Conservation (phyloP, 1,139 yeast genomes). For the Scheffersomyces insectosa region DNA sequence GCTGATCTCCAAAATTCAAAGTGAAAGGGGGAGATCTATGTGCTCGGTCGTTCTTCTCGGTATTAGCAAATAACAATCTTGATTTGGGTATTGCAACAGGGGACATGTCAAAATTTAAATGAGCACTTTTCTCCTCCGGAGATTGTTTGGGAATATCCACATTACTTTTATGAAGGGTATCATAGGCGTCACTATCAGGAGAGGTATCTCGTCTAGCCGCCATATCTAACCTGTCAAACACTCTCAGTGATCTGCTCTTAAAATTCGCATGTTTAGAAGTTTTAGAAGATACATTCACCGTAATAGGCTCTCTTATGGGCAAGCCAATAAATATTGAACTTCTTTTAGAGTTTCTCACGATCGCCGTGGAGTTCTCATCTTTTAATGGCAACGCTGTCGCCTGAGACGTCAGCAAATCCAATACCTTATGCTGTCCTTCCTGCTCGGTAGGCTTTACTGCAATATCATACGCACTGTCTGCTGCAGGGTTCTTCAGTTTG, state of each 20-base stretch:
- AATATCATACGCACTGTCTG: not conserved
- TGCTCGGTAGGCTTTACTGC: no score
- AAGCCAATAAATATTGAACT: slow-evolving; percentile 39
- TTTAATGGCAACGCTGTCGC: no score
- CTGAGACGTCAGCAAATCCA: no score
- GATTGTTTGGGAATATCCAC: no score
- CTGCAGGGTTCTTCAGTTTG: not conserved
- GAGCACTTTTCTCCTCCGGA: not conserved
- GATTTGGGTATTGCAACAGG: slow-evolving; percentile 14
- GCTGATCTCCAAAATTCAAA: no score
- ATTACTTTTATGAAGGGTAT: no score
- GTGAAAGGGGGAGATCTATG: no score
- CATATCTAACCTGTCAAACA: slow-evolving; percentile 17
- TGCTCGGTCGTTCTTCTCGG: no score
- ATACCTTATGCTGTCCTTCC: no score
- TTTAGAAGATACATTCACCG: slow-evolving; percentile 12
- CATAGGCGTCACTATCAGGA: not conserved
- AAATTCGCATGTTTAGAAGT: slow-evolving; percentile 6
- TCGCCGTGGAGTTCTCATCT: no score
- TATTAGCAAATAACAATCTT: no score
- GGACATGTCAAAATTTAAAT: slow-evolving; percentile 11
- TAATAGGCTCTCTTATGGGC: slow-evolving; percentile 44
- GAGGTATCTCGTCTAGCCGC: slow-evolving; percentile 14
- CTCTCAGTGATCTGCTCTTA: slow-evolving; percentile 15
- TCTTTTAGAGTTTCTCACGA: slow-evolving; percentile 29